These are phyloP conservation scores for Exophiala spinifera DNA, from an alignment of 2,329 filamentous ascomycete genomes.

Conservation along the genomic window DNA sequence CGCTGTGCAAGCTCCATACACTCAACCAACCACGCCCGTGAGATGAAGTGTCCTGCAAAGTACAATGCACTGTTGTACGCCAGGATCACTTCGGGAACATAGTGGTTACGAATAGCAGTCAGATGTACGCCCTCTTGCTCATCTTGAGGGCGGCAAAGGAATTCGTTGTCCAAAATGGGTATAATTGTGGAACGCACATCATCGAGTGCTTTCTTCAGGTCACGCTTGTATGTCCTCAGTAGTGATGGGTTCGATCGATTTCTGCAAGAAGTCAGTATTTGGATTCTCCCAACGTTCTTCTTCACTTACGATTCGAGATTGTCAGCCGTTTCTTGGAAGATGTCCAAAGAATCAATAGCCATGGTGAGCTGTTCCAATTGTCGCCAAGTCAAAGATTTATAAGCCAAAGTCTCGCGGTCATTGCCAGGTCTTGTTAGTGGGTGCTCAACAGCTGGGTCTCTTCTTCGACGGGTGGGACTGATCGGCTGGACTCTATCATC, in stretches of 20 bases:
- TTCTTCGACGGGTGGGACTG: slow-evolving; percentile 28
- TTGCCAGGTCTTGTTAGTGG: slow-evolving; percentile 39
- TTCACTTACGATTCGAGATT: slow-evolving; percentile 40
- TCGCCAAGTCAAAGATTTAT: slow-evolving; percentile 60
- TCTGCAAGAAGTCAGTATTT: slow-evolving; percentile 17
- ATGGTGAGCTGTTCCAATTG: slow-evolving; percentile 67
- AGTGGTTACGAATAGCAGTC: slow-evolving; percentile 65
- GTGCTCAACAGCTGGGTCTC: slow-evolving; percentile 27
- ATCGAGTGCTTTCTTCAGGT: slow-evolving; percentile 56
- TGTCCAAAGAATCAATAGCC: slow-evolving; percentile 66
- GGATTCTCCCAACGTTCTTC: neutral
- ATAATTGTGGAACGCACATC: slow-evolving; percentile 56
- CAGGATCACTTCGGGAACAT: slow-evolving; percentile 81
- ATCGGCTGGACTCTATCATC: slow-evolving; percentile 30
- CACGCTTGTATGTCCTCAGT: slow-evolving; percentile 52
- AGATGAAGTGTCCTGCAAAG: slow-evolving; percentile 70
- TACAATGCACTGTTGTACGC: slow-evolving; percentile 80
- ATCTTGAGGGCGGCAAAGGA: slow-evolving; percentile 51
- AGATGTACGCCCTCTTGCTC: slow-evolving; percentile 61
- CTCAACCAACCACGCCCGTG: slow-evolving; percentile 72
- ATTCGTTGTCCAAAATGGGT: slow-evolving; percentile 59
- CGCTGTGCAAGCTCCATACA: slow-evolving; percentile 84
- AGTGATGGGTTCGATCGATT: slow-evolving; percentile 34
- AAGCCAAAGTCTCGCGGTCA: slow-evolving; percentile 44
- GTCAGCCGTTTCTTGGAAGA: slow-evolving; percentile 57